Percentiles rank a stretch among this genome's conserved stretches.
These are phyloP conservation scores for Verbena officinalis DNA, from an alignment of 257 asterid genomes.

Conservation along the genomic window DNA sequence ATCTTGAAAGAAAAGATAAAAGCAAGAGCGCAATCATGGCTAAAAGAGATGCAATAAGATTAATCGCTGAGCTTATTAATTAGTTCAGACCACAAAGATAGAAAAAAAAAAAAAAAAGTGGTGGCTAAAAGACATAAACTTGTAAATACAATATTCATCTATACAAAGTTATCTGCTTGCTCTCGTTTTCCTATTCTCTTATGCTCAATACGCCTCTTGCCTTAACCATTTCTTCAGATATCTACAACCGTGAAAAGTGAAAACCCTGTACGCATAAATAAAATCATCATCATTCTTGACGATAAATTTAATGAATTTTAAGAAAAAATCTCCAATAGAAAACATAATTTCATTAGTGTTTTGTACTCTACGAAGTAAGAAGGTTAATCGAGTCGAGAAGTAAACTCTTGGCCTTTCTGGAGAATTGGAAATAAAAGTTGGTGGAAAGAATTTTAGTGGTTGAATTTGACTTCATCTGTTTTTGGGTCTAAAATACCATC, in stretches of 20 bases:
- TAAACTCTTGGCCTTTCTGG: too few species aligned
- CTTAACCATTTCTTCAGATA: slow-evolving; percentile 16
- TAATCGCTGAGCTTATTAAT: slow-evolving; percentile 21
- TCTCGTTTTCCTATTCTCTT: slow-evolving; percentile 6
- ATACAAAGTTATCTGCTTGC: slow-evolving; percentile 30
- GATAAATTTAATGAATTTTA: too few species aligned
- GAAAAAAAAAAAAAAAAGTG: background rate
- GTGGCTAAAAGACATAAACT: background rate
- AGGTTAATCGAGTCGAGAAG: too few species aligned
- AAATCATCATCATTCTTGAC: too few species aligned
- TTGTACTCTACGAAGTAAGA: too few species aligned
- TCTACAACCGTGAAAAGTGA: slow-evolving; percentile 26
- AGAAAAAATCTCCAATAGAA: too few species aligned
- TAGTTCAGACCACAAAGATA: slow-evolving; percentile 23
- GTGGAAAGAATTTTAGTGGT: too few species aligned
- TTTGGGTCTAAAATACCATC: too few species aligned
- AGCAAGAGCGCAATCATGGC: background rate
- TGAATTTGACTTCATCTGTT: too few species aligned
- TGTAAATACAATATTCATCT: slow-evolving; percentile 21
- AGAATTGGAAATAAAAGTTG: too few species aligned
- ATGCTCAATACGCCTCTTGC: slow-evolving; percentile 12
- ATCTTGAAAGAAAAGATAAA: slow-evolving; percentile 3
- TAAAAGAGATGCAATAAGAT: background rate
- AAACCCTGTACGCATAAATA: slow-evolving; percentile 26
- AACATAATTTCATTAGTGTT: too few species aligned